Evolutionary conservation across 305 asterid genomes (phyloP), one percentile per base, ranked within the genome.

Genomic region (Coffea humblotiana): DNA sequence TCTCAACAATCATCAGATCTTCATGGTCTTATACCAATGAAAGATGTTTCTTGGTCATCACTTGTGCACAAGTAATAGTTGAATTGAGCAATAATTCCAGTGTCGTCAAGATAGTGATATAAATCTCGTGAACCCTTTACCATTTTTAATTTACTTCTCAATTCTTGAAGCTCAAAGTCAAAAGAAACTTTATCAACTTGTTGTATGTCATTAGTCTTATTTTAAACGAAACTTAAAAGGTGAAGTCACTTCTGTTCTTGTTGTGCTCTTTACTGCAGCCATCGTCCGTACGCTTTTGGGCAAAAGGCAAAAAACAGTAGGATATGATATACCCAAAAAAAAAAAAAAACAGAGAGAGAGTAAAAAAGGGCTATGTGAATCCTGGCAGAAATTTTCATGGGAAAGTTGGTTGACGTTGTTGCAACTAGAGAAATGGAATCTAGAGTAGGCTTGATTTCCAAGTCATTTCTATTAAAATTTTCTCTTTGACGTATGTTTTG

Each of bases 261-360:
- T 71, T 76, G 77, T 61, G 8, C 49, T 60, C 67, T 66, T 35
- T 77, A 49, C 54, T 43, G 43, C n/a, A 40, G 77, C 79, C 80
- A 70, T 63, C 25, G 43, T 83, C 83, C 66, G 32, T 79, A 70
- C 25, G 71, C 85, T 75, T 79, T 78, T 61, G 27, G 79, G 5
- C 48, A 12, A 78, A 82, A 18, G 66, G 70, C 37, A 15, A 60
- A 76, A 18, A 58, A 4, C 49, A 35, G 45, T 54, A 80, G 49
- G 66, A 52, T 32, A 58, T 40, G 58, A 78, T 47, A 45, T 68
- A 29, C 60, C 19, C 19, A 1, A 54, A 29, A 0, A 35, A 29
- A 60, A 3, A 40, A 58, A 56, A 37, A 25, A 40, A 49, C 2
- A 29, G 32, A 32, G 32, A 32, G 32, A 32, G 32, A 32, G 32